Evolutionary conservation across 768 basidiomycete species (phyloP).

Genomic region (Rossbeevera mucosa): DNA sequence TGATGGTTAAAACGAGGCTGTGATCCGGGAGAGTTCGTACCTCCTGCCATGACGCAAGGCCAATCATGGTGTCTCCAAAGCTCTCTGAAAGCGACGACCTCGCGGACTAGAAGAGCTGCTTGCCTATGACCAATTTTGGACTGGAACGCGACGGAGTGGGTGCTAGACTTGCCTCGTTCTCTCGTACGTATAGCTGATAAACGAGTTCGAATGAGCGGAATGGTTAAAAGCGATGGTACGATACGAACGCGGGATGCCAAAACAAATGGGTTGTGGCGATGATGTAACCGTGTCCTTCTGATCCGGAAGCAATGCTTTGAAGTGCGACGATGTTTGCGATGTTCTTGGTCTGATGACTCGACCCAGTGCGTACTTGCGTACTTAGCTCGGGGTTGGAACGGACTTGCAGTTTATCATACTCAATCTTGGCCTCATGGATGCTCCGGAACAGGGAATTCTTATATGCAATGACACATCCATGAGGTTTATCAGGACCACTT

Average conservation of each 20-base stretch:
- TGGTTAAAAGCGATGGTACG: not conserved
- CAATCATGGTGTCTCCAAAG: slow-evolving; percentile 45
- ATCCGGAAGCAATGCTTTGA: slow-evolving; percentile 34
- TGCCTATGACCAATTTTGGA: slow-evolving; percentile 48
- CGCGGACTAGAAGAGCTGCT: slow-evolving; percentile 65
- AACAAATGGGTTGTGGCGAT: slow-evolving; percentile 91
- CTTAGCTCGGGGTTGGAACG: slow-evolving; percentile 34
- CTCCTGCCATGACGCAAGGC: slow-evolving; percentile 84
- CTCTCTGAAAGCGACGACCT: slow-evolving; percentile 52
- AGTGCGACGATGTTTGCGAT: slow-evolving; percentile 75
- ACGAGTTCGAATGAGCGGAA: not conserved
- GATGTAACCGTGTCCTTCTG: slow-evolving; percentile 50
- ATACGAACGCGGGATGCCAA: slow-evolving; percentile 87
- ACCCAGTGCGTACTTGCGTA: slow-evolving; percentile 40
- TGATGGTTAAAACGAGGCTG: not conserved
- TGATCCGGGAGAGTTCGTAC: slow-evolving; percentile 36
- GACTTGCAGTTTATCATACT: slow-evolving; percentile 67
- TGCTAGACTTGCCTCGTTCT: slow-evolving; percentile 57
- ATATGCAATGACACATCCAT: slow-evolving; percentile 83
- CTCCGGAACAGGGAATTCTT: slow-evolving; percentile 48
- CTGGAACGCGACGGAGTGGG: not conserved
- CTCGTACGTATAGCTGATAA: slow-evolving; percentile 61
- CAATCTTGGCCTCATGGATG: slow-evolving; percentile 44
- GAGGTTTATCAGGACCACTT: slow-evolving; percentile 69
- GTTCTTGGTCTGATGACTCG: slow-evolving; percentile 72